Evolutionary conservation across 106 monocot genomes (phyloP).

Genomic region (Acanthochlamys bracteata): DNA sequence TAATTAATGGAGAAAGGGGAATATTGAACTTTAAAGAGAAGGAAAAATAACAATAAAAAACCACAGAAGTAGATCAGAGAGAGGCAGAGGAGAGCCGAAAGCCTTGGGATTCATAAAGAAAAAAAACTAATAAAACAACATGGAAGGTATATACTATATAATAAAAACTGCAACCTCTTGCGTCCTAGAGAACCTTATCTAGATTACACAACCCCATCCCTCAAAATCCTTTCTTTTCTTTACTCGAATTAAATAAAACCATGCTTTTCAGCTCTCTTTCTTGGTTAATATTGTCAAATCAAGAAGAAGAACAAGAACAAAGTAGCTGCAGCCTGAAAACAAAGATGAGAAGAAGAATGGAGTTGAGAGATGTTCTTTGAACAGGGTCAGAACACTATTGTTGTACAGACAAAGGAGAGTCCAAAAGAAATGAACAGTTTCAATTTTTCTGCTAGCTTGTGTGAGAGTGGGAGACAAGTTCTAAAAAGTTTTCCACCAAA

Average conservation of each 20-base stretch:
- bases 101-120: constrained; percentile 7
- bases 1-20: too few relatives aligned
- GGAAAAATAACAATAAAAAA: background rate
- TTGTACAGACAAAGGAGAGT: background rate
- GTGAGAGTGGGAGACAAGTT: constrained; percentile 4
- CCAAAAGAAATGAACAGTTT: constrained; percentile 7
- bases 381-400: background rate
- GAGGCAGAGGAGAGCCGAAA: too few relatives aligned
- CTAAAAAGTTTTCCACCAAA: background rate
- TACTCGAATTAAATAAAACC: background rate
- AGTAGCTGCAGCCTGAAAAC: background rate
- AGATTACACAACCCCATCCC: background rate
- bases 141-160: too few relatives aligned
- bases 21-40: background rate
- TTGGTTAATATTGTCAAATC: too few relatives aligned
- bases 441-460: background rate
- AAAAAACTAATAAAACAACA: constrained; percentile 1
- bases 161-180: background rate
- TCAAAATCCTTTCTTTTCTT: background rate
- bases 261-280: too few relatives aligned
- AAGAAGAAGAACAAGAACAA: background rate
- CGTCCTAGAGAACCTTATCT: constrained; percentile 6
- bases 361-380: background rate
- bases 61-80: too few relatives aligned
- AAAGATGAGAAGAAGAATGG: too few relatives aligned